Evolutionary conservation across 257 asterid species (phyloP).

Genomic region (Mentha longifolia): DNA sequence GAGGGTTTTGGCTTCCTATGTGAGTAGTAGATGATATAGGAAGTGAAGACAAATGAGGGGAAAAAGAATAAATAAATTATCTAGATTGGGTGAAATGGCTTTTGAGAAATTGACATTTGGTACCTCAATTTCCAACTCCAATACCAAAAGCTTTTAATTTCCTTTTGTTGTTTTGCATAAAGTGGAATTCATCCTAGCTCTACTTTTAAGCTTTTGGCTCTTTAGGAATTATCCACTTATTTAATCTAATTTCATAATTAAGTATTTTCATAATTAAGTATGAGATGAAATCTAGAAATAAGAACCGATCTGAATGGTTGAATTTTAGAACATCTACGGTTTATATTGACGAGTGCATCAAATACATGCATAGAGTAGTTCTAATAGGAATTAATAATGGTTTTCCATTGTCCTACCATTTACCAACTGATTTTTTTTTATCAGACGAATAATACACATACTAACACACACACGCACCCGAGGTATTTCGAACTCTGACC

Average conservation of each 20-base stretch:
- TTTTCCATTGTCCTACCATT: too few relatives aligned
- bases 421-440: too few relatives aligned
- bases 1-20: conserved; percentile 41
- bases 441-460: too few relatives aligned
- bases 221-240: background rate
- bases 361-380: too few relatives aligned
- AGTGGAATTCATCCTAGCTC: conserved; percentile 23
- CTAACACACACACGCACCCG: too few relatives aligned
- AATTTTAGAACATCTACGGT: too few relatives aligned
- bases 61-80: conserved; percentile 18
- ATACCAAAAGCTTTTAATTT: conserved; percentile 31
- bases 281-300: too few relatives aligned
- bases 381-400: too few relatives aligned
- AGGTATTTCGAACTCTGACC: too few relatives aligned
- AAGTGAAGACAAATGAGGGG: conserved; percentile 30
- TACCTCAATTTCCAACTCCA: conserved; percentile 19
- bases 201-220: conserved; percentile 25
- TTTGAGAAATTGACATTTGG: conserved; percentile 28
- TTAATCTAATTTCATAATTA: background rate
- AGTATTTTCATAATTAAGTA: background rate
- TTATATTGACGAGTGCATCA: too few relatives aligned
- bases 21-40: conserved; percentile 7
- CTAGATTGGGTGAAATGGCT: conserved; percentile 29
- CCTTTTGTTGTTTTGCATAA: conserved; percentile 33
- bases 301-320: too few relatives aligned